These are phyloP conservation scores for Schoenoplectus tabernaemontani DNA, from an alignment of 202 grass and related monocot species.

Conservation along the genomic window DNA sequence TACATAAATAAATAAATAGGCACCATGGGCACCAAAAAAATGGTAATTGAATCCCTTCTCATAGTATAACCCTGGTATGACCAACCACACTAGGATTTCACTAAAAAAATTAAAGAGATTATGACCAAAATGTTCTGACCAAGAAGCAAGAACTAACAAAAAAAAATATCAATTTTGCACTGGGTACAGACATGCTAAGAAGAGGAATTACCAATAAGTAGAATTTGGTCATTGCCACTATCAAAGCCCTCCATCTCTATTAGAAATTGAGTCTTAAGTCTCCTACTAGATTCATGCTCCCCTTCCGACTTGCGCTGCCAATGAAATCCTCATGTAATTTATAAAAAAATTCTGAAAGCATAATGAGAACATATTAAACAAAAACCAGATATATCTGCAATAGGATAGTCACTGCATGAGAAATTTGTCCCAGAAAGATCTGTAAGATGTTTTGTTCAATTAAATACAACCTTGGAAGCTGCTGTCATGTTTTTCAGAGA, in stretches of 20 bases:
- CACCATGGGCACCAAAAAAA: no score
- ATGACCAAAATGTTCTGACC: background rate
- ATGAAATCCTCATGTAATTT: background rate
- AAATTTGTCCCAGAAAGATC: no score
- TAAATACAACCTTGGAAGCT: no score
- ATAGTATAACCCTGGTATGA: background rate
- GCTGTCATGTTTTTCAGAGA: no score
- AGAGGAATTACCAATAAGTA: slow-evolving; percentile 73
- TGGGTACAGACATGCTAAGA: slow-evolving; percentile 10
- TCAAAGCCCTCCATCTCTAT: slow-evolving; percentile 99
- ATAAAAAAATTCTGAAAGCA: background rate
- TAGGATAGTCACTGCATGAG: no score
- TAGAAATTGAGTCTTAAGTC: slow-evolving; percentile 95
- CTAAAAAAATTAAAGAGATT: background rate
- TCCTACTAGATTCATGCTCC: slow-evolving; percentile 98
- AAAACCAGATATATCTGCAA: no score
- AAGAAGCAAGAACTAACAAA: background rate
- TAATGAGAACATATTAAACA: background rate
- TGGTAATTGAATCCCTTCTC: no score
- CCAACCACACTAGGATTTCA: background rate
- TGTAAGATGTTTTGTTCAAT: no score
- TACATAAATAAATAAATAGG: no score
- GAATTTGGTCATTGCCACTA: slow-evolving; percentile 77
- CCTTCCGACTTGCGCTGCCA: slow-evolving; percentile 90
- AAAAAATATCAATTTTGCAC: background rate